Base-by-base conservation (phyloP, 768 basidiomycete species). In the Boletus insuetus region DNA sequence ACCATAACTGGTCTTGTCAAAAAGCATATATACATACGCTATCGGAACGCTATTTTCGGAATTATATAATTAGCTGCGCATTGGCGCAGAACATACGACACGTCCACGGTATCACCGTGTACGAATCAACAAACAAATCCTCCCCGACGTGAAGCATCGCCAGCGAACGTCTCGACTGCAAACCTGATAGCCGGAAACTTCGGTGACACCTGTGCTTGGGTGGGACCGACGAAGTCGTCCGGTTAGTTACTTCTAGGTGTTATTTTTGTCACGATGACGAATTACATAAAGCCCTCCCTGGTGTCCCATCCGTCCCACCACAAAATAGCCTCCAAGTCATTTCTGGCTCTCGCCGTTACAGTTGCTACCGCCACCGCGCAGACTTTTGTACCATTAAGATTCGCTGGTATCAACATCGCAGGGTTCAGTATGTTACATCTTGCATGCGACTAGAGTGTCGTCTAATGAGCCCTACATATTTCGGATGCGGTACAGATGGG, bases 391-490 rank as follows among this genome's bases (percentile, higher is more conserved):
- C 44, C 64, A 19, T 65, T 81, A 26, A 60, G 61, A 42, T 74
- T 75, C 49, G 69, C 69, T 9, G 80, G 82, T 48, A 73, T 83
- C 22, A 82, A 83, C 62, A 82, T 83, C 47, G 71, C 80, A 31
- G 81, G 82, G 2, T 82, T 80, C 57, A 82, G 68, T 65, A 44
- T 14, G 46, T 29, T 2, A 35, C 19, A n/a, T 34, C 3, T 49
- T 47, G 9, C 16, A 17, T 8, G 1, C 13, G 3, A 42, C 8
- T 20, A 2, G 5, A 50, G 9, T 12, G 2, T n/a, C n/a, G 22
- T 38, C 10, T 52, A 29, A 60, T 5, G 14, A 39, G 26, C 37
- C 44, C 11, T 35, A 9, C 35, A 67, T 65, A 82, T 62, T 82
- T 83, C 58, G 78, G 81, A 19, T 79, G 79, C 58, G 68, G 71